Evolutionary conservation across 106 monocot species (phyloP), one percentile per base, ranked within the genome.

Genomic region (Dendrobium huoshanense): DNA sequence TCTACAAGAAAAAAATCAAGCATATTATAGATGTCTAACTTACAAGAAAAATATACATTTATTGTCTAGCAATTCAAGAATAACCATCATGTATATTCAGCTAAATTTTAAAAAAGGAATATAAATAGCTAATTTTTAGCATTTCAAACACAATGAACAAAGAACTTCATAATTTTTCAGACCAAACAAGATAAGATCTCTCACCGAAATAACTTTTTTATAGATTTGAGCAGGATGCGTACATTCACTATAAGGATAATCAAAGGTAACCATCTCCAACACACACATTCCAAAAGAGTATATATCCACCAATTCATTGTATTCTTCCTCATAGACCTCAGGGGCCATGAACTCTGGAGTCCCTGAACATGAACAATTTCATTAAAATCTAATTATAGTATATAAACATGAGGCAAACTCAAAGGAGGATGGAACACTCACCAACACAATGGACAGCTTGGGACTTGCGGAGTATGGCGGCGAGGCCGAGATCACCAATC

Each of bases 261-360:
- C 97, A 24, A 92, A 91, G 44, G 97, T 94, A 15, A 92, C 90
- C 94, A 97, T 97, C 83, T 97, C 97, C 48, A 97, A 80, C 6
- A 97, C 85, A 59, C 97, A 97, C 94, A 97, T 94, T 22, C 97
- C 97, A 73, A 97, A 97, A 17, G 97, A 97, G 84, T 97, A 97
- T 27, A 97, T 92, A 65, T 97, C 97, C 9, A 92, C 94, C 64
- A 94, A 78, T 80, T 97, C 97, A 61, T 97, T 94, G 84, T 97
- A 97, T 74, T 97, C 94, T 85, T 94, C 94, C 70, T 90, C 86
- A 47, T 97, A 97, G 5, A 97, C 92, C 87, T 96, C 96, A 0
- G 96, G 96, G 5, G 96, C 96, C 97, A 97, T 97, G 85, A 97
- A 98, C 55, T 98, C 97, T 0, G 94, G 97, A 2, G 97, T 98